Base-by-base conservation (phyloP, 2,329 filamentous ascomycete genomes). In the Biscogniauxia mediterranea region DNA sequence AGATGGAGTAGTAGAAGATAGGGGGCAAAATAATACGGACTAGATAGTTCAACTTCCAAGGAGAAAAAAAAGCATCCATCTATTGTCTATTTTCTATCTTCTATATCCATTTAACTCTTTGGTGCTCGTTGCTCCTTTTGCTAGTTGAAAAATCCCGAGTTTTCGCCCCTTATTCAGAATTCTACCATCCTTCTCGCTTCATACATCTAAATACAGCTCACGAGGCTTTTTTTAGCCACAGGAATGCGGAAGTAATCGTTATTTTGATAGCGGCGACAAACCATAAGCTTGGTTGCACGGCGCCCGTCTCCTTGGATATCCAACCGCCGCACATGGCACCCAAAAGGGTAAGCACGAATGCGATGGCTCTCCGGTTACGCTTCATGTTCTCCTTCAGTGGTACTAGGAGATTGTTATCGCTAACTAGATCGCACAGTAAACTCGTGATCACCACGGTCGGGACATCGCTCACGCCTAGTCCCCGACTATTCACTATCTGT, bases 381-480 rank as follows among this genome's bases (percentile, higher is more conserved):
- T 84, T 83, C 21, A 76, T 74, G 59, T 85, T 85, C 38, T 79
- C 71, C 28, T 61, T 62, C 6, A 75, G 46, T 2, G 77, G 70
- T 2, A 75, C 78, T n/a, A 84, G 73, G 11, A 85, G 73, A 55
- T 77, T 69, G 11, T 79, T 79, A 67, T 85, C 83, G 53, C 80
- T 81, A 63, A 83, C 77, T 46, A 85, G 64, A 64, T 85, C 83
- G 68, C 80, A 83, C 63, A 84, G 82, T 6, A 83, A 72, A 56
- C 78, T 83, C 2, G 83, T 85, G 61, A 85, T 71, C 17, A 85
- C 83, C 57, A 81, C 83, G 1, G 83, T 83, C 1, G 83, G 83
- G 58, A 85, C 77, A 69, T 85, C 83, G 65, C 80, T 79, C 64
- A 81, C 81, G 5, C 82, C 82, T 26, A 86, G 73, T 4, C 80